Base-by-base conservation (phyloP, 257 asterid genomes). In the Plantago ovata region DNA sequence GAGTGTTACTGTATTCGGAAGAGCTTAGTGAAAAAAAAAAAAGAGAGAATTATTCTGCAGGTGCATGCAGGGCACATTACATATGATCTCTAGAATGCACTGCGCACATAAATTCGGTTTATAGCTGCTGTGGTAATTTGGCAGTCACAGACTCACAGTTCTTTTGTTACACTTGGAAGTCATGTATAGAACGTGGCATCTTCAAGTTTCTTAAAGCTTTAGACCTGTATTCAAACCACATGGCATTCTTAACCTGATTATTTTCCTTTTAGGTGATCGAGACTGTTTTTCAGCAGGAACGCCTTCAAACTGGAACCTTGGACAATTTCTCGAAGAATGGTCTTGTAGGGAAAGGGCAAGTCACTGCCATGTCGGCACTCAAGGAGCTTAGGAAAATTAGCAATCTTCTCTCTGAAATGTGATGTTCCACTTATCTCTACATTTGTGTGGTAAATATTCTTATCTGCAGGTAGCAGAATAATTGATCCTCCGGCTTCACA, bases 331-430 rank as follows among this genome's bases (percentile, higher is more conserved):
- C 81, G 0, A 81, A 78, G 62, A 81, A 77, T 9, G 81, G 76
- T 60, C 54, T 80, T 12, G 89, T 75, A 2, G 91, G 86, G 24
- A 73, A 81, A 72, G 89, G 85, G 54, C 92, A 81, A 73, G 84
- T 74, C 45, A 74, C 90, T 18, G 94, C 96, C 63, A 74, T 80
- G 83, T 56, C 86, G 3, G 98, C 98, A 15, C 81, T 91, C 40
- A 78, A 79, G 62, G 96, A 91, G 81, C 98, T 91, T 64, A 74
- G 89, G 67, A 91, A 83, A 69, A 91, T 91, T 64, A 80, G 98
- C 83, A 74, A 79, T 61, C 71, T 91, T 58, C 71, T 91, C 38
- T 85, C 90, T 12, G 94, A 83, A 69, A 81, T 87, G 95, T 85
- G 81, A 83, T 76, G 84, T 6, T 73, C n/a, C n/a, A 72, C 52